phyloP scores from a whole-genome alignment of 2,329 filamentous ascomycete genomes.

The Penicillium sumatraense region DNA sequence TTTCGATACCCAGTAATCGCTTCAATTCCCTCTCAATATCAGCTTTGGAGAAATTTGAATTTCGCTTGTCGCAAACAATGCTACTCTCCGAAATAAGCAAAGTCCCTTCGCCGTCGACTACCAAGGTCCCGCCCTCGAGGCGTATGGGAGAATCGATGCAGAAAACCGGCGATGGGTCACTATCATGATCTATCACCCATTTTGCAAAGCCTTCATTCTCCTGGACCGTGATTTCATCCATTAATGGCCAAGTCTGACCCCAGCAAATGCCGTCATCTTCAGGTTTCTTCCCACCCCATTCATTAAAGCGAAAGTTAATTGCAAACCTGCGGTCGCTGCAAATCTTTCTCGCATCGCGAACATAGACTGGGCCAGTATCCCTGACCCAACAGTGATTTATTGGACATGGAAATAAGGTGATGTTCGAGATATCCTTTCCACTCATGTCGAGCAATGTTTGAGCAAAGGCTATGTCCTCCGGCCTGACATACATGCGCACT shows the following conservation, averaged over 20 bases:
- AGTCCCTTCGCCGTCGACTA: conserved; percentile 37
- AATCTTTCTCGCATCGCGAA: conserved; percentile 19
- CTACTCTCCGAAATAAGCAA: conserved; percentile 34
- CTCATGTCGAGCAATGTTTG: neutral
- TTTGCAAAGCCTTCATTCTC: neutral
- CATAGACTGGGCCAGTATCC: conserved; percentile 28
- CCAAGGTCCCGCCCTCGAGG: neutral
- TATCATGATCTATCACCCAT: neutral
- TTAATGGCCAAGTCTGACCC: conserved; percentile 17
- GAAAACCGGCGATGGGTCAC: neutral
- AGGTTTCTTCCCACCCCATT: conserved; percentile 29
- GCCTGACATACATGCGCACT: neutral
- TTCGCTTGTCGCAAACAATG: conserved; percentile 33
- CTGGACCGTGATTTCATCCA: neutral
- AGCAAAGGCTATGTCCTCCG: neutral
- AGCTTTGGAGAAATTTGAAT: conserved; percentile 25
- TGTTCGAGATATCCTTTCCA: neutral
- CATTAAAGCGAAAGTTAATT: conserved; percentile 25
- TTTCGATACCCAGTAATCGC: conserved; percentile 19
- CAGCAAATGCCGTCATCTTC: conserved; percentile 17
- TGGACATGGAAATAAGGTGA: conserved; percentile 20
- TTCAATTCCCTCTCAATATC: conserved; percentile 26
- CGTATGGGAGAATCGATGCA: neutral
- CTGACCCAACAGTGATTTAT: conserved; percentile 29
- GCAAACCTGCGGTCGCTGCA: conserved; percentile 20